A percentile compares a stretch with the other conserved stretches of the same genome.
These are phyloP conservation scores for Chrysochromulina parva DNA, from an alignment of 78 protist genomes.

Conservation along the genomic window DNA sequence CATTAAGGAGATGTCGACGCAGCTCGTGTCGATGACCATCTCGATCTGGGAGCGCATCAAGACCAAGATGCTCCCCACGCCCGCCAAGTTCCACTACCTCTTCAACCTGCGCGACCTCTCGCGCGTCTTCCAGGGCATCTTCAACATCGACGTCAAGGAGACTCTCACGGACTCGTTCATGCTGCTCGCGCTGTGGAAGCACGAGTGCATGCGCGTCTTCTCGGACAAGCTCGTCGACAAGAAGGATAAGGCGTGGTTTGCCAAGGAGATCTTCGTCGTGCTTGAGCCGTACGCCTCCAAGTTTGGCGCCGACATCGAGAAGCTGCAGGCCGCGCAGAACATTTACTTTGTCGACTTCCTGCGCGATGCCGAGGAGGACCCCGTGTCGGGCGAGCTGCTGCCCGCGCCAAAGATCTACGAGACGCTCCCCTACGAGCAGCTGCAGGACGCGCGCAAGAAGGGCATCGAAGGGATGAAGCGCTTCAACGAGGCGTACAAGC, in stretches of 20 bases:
- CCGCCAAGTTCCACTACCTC: slow-evolving; percentile 30
- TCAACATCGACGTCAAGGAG: neutral
- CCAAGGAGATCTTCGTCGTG: neutral
- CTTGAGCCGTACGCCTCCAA: slow-evolving; percentile 16
- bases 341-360: neutral
- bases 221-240: slow-evolving; percentile 56
- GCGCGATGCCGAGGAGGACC: neutral
- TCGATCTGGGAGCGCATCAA: neutral
- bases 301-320: neutral
- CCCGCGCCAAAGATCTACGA: slow-evolving; percentile 43
- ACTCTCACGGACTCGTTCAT: neutral
- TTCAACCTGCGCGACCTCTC: slow-evolving; percentile 72
- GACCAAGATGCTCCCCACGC: slow-evolving; percentile 16
- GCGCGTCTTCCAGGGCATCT: slow-evolving; percentile 54
- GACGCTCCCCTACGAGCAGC: neutral
- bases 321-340: neutral
- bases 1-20: neutral
- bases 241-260: neutral
- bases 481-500: slow-evolving; percentile 60
- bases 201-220: slow-evolving; percentile 73
- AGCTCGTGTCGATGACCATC: slow-evolving; percentile 9
- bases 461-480: slow-evolving; percentile 23
- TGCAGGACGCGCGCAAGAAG: neutral
- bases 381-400: slow-evolving; percentile 49
- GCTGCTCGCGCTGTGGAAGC: slow-evolving; percentile 49